These are phyloP conservation scores for Pseudozyma hubeiensis DNA, from an alignment of 1,284 basidiomycete species.

Conservation along the genomic window DNA sequence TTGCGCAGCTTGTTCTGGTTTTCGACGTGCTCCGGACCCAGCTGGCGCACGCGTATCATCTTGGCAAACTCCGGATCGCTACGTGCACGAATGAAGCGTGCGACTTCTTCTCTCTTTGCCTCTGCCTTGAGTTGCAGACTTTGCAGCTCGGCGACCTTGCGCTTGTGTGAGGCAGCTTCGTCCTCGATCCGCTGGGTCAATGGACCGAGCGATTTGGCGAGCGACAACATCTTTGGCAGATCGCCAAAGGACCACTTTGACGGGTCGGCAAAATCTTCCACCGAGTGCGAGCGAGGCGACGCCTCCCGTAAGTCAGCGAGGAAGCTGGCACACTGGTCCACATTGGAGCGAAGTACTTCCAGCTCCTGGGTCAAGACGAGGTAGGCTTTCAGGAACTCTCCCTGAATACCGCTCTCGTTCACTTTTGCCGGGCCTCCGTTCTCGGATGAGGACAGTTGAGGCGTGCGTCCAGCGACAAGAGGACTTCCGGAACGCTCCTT, in stretches of 20 bases:
- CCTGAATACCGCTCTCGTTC: constrained; percentile 59
- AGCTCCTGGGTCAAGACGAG: constrained; percentile 69
- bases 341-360: constrained; percentile 49
- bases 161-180: constrained; percentile 56
- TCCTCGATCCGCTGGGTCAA: constrained; percentile 37
- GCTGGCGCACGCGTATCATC: constrained; percentile 80
- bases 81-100: constrained; percentile 79
- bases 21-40: constrained; percentile 89
- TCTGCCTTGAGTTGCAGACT: constrained; percentile 71
- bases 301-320: constrained; percentile 60
- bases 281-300: constrained; percentile 27
- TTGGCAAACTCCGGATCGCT: constrained; percentile 82
- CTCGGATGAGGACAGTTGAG: constrained; percentile 27
- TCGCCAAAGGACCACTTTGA: constrained; percentile 69
- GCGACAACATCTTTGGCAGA: constrained; percentile 53
- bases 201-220: constrained; percentile 51
- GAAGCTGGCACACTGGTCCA: constrained; percentile 61
- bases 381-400: constrained; percentile 66
- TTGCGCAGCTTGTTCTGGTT: constrained; percentile 80
- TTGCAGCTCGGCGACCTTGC: constrained; percentile 70
- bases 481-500: constrained; percentile 14
- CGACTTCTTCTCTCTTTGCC: constrained; percentile 63
- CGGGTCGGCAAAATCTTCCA: constrained; percentile 54
- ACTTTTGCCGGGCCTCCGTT: constrained; percentile 42
- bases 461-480: constrained; percentile 21